A percentile compares a stretch with the other conserved stretches of the same genome.
Evolutionary conservation across 352 stramenopile species (phyloP).

Genomic region (Globisporangium spiculum): DNA sequence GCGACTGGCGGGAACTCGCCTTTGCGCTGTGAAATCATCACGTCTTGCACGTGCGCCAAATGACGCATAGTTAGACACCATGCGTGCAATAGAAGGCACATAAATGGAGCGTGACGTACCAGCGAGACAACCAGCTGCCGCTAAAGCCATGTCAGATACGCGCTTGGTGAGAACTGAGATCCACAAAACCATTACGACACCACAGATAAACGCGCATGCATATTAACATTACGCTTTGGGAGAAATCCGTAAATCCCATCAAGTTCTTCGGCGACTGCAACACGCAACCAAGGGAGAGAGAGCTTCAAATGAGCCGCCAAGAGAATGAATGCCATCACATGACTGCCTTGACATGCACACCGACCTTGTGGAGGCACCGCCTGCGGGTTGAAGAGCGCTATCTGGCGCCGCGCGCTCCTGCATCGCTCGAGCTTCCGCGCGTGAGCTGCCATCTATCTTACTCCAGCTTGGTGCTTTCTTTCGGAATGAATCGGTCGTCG

Average conservation of each 20-base stretch:
- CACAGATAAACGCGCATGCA: not conserved
- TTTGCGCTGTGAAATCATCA: slow-evolving; percentile 79
- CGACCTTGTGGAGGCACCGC: slow-evolving; percentile 45
- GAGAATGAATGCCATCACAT: too few species aligned
- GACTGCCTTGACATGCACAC: not conserved
- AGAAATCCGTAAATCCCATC: slow-evolving; percentile 49
- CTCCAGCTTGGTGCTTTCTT: not conserved
- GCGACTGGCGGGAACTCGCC: slow-evolving; percentile 61
- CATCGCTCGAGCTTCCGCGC: slow-evolving; percentile 36
- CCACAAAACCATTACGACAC: not conserved
- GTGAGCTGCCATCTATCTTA: slow-evolving; percentile 2
- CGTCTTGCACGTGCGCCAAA: slow-evolving; percentile 32
- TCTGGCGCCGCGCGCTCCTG: slow-evolving; percentile 41
- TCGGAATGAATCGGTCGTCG: not conserved
- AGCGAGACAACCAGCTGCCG: slow-evolving; percentile 50
- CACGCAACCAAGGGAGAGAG: not conserved
- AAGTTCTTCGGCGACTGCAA: slow-evolving; percentile 54
- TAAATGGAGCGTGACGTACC: slow-evolving; percentile 20
- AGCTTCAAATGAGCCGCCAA: not conserved
- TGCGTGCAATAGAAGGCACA: not conserved
- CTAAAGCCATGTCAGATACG: slow-evolving; percentile 14
- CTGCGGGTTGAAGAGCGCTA: slow-evolving; percentile 57
- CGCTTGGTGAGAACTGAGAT: not conserved
- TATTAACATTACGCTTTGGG: slow-evolving; percentile 30
- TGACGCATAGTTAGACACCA: not conserved